These are phyloP conservation scores for Artomyces pyxidatus DNA, from an alignment of 768 basidiomycete species.

Conservation along the genomic window DNA sequence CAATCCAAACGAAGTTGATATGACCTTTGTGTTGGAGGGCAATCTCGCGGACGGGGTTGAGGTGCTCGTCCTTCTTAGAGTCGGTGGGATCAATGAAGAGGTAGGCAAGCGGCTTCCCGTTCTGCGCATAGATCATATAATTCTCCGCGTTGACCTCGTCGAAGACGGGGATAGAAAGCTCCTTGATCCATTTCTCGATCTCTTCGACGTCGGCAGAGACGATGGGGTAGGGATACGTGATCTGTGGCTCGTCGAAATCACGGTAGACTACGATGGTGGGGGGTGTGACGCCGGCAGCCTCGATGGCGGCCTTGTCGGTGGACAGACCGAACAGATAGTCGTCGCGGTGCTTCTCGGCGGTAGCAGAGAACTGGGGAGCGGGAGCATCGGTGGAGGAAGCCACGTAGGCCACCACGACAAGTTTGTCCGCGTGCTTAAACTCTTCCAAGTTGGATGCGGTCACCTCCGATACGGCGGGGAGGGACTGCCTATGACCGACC, in stretches of 20 bases:
- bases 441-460: constrained; percentile 70
- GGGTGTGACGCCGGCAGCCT: constrained; percentile 63
- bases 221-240: constrained; percentile 56
- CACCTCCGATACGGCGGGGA: constrained; percentile 86
- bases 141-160: constrained; percentile 94
- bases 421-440: constrained; percentile 82
- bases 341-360: constrained; percentile 86
- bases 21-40: constrained; percentile 78
- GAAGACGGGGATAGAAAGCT: constrained; percentile 79
- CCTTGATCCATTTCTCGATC: constrained; percentile 70
- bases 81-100: constrained; percentile 82
- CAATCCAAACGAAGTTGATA: constrained; percentile 98
- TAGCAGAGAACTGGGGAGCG: constrained; percentile 63
- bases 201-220: constrained; percentile 49
- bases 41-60: constrained; percentile 64
- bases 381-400: constrained; percentile 63
- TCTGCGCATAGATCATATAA: constrained; percentile 76
- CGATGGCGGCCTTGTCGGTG: constrained; percentile 61
- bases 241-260: constrained; percentile 75
- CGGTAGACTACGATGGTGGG: constrained; percentile 93
- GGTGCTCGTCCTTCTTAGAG: constrained; percentile 52
- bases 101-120: constrained; percentile 86
- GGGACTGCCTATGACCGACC: constrained; percentile 57
- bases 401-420: constrained; percentile 85
- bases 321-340: constrained; percentile 87